Evolutionary conservation across 441 rosid genomes (phyloP).

Genomic region (Monsonia emarginata): DNA sequence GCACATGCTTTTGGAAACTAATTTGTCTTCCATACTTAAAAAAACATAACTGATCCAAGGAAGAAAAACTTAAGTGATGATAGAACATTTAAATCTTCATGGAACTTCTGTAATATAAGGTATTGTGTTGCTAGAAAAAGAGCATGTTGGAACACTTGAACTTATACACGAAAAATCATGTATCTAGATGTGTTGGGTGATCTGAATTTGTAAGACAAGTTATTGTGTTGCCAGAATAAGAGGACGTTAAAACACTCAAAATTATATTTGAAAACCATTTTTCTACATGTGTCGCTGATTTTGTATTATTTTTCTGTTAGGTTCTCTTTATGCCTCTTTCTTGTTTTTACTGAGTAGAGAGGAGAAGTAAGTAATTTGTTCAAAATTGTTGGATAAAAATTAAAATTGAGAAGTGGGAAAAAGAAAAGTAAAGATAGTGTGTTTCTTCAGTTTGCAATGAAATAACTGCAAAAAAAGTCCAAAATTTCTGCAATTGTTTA

Average conservation of each 20-base stretch:
- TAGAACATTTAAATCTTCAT: not conserved
- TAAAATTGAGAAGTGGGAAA: not conserved
- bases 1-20: not conserved
- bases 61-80: not conserved
- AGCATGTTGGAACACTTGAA: too few species aligned
- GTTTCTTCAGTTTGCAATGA: not conserved
- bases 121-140: not conserved
- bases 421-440: not conserved
- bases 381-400: not conserved
- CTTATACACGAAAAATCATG: not conserved
- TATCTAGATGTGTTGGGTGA: not conserved
- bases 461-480: not conserved
- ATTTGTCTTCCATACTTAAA: not conserved
- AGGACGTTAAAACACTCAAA: too few species aligned
- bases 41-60: not conserved
- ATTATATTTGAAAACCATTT: too few species aligned
- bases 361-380: not conserved
- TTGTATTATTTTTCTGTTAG: not conserved
- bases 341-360: not conserved
- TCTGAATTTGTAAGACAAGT: too few species aligned
- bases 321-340: not conserved
- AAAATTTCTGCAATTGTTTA: not conserved
- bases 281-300: too few species aligned
- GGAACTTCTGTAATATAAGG: not conserved
- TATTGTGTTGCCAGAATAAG: too few species aligned